phyloP scores from a whole-genome alignment of 768 basidiomycete genomes.

The Mycena rebaudengoi region DNA sequence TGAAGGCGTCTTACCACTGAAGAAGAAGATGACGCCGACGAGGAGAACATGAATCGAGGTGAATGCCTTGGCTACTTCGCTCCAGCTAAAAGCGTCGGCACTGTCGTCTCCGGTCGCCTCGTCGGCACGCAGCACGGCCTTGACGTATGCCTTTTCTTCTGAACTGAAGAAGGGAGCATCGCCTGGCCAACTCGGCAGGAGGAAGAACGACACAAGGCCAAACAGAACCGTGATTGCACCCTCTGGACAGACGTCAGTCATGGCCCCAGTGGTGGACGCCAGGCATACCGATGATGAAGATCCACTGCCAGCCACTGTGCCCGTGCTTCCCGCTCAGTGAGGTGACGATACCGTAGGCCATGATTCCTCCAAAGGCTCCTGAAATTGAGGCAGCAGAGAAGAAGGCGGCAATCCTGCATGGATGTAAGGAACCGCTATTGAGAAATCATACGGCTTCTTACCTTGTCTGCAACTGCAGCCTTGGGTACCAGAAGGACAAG shows the following conservation, averaged over 20 bases:
- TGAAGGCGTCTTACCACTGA: slow-evolving; percentile 49
- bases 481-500: slow-evolving; percentile 64
- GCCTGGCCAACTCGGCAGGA: slow-evolving; percentile 55
- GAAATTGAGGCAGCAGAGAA: slow-evolving; percentile 65
- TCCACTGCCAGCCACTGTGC: slow-evolving; percentile 73
- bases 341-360: slow-evolving; percentile 71
- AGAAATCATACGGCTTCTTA: slow-evolving; percentile 24
- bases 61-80: slow-evolving; percentile 58
- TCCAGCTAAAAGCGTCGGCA: slow-evolving; percentile 62
- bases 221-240: slow-evolving; percentile 71
- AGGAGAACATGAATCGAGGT: slow-evolving; percentile 64
- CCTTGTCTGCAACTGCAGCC: slow-evolving; percentile 60
- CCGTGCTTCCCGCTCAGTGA: slow-evolving; percentile 66
- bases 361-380: slow-evolving; percentile 73
- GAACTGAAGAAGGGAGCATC: slow-evolving; percentile 58
- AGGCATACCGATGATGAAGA: slow-evolving; percentile 59
- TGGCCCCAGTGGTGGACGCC: background rate
- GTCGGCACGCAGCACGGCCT: slow-evolving; percentile 49
- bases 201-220: slow-evolving; percentile 58
- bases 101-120: slow-evolving; percentile 46
- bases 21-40: slow-evolving; percentile 59
- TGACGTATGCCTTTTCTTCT: slow-evolving; percentile 58
- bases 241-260: slow-evolving; percentile 43
- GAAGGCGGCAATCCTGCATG: slow-evolving; percentile 54
- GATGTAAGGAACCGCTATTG: slow-evolving; percentile 45